These are phyloP conservation scores for Kwoniella sp. DNA, from an alignment of 768 basidiomycete species.

Conservation along the genomic window DNA sequence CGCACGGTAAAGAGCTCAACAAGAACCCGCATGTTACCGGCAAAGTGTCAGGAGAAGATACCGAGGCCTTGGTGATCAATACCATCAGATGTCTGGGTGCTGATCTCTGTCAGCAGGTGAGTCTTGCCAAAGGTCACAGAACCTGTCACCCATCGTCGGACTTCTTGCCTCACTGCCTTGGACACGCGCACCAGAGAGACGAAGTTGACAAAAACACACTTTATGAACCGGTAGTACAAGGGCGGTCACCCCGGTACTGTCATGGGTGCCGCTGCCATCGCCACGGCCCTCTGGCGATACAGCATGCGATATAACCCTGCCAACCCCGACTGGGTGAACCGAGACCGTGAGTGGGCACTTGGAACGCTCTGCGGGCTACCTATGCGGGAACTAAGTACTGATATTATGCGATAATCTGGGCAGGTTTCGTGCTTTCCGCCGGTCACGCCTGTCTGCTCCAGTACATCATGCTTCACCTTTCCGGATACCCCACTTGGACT, in stretches of 20 bases:
- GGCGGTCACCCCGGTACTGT: slow-evolving; percentile 56
- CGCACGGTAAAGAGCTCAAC: slow-evolving; percentile 14
- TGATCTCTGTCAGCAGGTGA: slow-evolving; percentile 51
- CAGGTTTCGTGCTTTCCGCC: slow-evolving; percentile 50
- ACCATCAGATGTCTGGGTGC: slow-evolving; percentile 52
- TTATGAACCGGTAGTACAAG: slow-evolving; percentile 34
- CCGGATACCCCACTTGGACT: slow-evolving; percentile 54
- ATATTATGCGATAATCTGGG: not conserved
- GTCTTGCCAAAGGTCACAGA: too few species aligned
- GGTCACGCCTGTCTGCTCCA: slow-evolving; percentile 56
- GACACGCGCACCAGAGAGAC: not conserved
- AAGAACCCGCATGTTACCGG: slow-evolving; percentile 17
- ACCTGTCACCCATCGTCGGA: too few species aligned
- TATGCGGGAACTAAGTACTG: not conserved
- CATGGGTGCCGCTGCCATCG: slow-evolving; percentile 56
- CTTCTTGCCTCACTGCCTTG: too few species aligned
- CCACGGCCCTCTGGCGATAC: slow-evolving; percentile 53
- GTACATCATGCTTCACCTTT: slow-evolving; percentile 54
- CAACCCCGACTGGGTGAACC: slow-evolving; percentile 55
- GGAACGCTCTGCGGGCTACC: too few species aligned
- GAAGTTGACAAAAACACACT: slow-evolving; percentile 5
- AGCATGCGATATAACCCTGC: slow-evolving; percentile 53
- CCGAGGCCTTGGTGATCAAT: slow-evolving; percentile 49
- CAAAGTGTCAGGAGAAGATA: slow-evolving; percentile 11
- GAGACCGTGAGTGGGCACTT: slow-evolving; percentile 44